Conservation (phyloP, 1,284 basidiomycete species). For the Sanghuangporus weigelae region DNA sequence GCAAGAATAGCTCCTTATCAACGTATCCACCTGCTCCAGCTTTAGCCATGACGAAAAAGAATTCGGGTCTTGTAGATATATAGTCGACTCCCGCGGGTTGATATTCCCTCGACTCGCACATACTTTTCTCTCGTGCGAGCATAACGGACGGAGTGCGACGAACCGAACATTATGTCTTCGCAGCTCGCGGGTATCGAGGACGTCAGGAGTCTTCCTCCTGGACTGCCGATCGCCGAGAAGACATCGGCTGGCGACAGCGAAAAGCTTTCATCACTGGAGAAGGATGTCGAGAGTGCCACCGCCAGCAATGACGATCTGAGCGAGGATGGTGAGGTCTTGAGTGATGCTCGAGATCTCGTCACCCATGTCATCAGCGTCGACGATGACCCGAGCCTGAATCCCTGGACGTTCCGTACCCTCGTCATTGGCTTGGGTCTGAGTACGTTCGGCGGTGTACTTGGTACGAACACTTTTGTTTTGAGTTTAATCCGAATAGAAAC, state of each 20-base stretch:
- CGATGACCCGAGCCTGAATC: constrained; percentile 37
- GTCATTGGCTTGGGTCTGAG: constrained; percentile 29
- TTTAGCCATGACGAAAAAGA: too few species aligned
- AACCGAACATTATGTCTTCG: background rate
- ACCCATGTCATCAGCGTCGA: constrained; percentile 46
- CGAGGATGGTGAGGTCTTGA: constrained; percentile 31
- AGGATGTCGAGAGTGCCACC: constrained; percentile 4
- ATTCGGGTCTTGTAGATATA: too few species aligned
- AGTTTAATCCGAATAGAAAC: background rate
- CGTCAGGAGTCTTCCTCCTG: background rate
- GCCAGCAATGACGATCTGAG: background rate
- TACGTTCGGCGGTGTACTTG: constrained; percentile 26
- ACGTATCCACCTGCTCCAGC: too few species aligned
- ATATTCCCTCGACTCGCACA: too few species aligned
- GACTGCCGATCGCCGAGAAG: background rate
- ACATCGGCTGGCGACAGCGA: background rate
- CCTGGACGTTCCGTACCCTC: constrained; percentile 30
- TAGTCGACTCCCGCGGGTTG: too few species aligned
- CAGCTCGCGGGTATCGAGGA: background rate
- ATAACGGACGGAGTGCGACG: too few species aligned
- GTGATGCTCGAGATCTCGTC: constrained; percentile 33
- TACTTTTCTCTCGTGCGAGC: too few species aligned
- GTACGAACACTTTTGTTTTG: constrained; percentile 15
- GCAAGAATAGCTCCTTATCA: too few species aligned
- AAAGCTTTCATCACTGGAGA: background rate